These are phyloP conservation scores for Dictyostelium firmibasis DNA, from an alignment of 78 protist species.

Conservation along the genomic window DNA sequence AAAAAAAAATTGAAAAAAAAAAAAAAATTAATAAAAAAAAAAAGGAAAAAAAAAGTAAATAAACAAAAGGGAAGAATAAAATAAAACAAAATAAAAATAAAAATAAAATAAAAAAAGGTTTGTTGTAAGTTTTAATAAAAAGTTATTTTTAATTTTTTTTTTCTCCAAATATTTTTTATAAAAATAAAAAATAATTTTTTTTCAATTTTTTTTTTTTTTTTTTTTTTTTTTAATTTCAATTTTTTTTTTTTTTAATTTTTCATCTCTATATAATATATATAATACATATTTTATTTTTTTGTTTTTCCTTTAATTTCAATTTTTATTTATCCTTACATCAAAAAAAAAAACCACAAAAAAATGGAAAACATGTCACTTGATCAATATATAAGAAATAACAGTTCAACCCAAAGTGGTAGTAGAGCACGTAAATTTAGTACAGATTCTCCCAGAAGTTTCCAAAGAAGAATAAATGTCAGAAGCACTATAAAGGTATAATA, in stretches of 20 bases:
- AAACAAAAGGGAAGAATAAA: no score
- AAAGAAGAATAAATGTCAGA: not conserved
- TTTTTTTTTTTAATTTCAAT: not conserved
- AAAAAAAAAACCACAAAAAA: not conserved
- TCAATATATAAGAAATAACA: not conserved
- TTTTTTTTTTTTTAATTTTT: not conserved
- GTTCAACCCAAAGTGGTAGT: not conserved
- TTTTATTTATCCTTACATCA: not conserved
- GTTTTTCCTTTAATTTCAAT: not conserved
- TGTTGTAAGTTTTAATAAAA: not conserved
- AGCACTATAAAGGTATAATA: not conserved
- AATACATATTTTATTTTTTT: not conserved
- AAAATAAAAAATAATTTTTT: no score
- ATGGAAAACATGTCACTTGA: not conserved
- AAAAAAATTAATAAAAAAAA: not conserved
- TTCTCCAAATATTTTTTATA: not conserved
- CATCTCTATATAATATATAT: no score
- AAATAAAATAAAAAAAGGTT: not conserved
- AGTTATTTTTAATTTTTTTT: not conserved
- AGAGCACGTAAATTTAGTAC: not conserved
- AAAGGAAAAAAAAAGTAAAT: no score
- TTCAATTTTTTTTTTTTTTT: not conserved
- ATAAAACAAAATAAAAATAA: not conserved
- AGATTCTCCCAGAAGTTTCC: no score
- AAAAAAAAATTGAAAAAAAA: not conserved